A percentile compares a stretch with the other conserved stretches of the same genome.
These are phyloP conservation scores for Epichloe coenophiala DNA, from an alignment of 2,329 filamentous ascomycete genomes.

Conservation along the genomic window DNA sequence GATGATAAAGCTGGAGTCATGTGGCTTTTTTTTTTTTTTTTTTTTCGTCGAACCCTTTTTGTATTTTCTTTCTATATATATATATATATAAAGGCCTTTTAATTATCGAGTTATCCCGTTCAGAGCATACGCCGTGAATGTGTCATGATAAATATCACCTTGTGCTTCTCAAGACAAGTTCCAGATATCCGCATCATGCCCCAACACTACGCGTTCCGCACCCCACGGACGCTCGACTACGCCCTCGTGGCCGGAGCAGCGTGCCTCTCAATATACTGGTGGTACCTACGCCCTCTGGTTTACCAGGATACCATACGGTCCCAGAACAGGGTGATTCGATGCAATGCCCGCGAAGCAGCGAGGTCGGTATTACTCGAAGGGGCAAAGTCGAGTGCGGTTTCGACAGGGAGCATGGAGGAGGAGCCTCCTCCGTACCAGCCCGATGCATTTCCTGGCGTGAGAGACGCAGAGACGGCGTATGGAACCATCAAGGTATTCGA, in stretches of 20 bases:
- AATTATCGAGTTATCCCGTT: too few species aligned
- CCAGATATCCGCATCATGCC: slow-evolving; percentile 1
- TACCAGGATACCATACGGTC: slow-evolving; percentile 5
- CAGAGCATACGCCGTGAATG: too few species aligned
- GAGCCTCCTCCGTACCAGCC: slow-evolving; percentile 47
- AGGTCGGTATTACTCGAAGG: background rate
- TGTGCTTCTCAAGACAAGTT: background rate
- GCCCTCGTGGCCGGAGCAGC: slow-evolving; percentile 11
- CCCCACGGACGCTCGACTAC: slow-evolving; percentile 1
- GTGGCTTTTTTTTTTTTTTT: too few species aligned
- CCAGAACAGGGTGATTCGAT: background rate
- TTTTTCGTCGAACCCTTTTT: too few species aligned
- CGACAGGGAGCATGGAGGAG: background rate
- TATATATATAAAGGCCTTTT: too few species aligned
- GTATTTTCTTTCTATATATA: accelerated
- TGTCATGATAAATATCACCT: background rate
- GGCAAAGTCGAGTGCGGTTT: too few species aligned
- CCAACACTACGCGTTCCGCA: slow-evolving; percentile 2
- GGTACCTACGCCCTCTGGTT: slow-evolving; percentile 15
- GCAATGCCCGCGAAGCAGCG: slow-evolving; percentile 2
- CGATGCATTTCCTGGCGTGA: slow-evolving; percentile 52
- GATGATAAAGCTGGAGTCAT: too few species aligned
- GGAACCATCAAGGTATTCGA: slow-evolving; percentile 65
- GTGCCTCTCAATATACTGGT: slow-evolving; percentile 24
- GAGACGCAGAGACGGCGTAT: slow-evolving; percentile 57